These are phyloP conservation scores for Hypsizygus ulmarius DNA, from an alignment of 1,284 basidiomycete species.

Conservation along the genomic window DNA sequence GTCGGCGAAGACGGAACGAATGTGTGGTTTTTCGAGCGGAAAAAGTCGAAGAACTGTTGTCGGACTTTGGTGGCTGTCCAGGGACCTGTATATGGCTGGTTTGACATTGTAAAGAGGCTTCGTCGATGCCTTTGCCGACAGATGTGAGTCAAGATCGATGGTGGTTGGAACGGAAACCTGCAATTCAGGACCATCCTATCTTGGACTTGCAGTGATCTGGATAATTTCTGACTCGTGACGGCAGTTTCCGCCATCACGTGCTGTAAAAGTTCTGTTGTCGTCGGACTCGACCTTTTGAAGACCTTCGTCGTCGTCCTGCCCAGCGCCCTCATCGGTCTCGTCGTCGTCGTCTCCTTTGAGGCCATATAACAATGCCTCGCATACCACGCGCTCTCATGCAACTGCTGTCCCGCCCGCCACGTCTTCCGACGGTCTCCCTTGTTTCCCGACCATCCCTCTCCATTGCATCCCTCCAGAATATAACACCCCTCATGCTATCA, in stretches of 20 bases:
- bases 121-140: constrained; percentile 6
- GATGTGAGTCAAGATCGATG: constrained; percentile 18
- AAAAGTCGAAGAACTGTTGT: constrained; percentile 74
- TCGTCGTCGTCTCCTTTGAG: too few species aligned
- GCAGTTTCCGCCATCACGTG: constrained; percentile 19
- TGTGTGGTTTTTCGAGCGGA: constrained; percentile 77
- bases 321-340: too few species aligned
- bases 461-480: constrained; percentile 18
- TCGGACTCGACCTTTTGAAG: background rate
- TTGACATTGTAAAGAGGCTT: constrained; percentile 26
- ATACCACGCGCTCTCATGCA: constrained; percentile 27
- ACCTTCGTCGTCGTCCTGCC: background rate
- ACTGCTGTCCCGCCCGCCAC: constrained; percentile 26
- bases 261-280: constrained; percentile 6
- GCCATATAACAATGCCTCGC: constrained; percentile 26
- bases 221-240: constrained; percentile 20
- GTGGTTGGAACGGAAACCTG: constrained; percentile 21
- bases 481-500: constrained; percentile 17
- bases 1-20: constrained; percentile 94
- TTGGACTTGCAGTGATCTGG: constrained; percentile 4
- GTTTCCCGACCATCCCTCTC: constrained; percentile 16
- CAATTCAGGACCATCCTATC: constrained; percentile 16
- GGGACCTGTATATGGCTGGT: constrained; percentile 34
- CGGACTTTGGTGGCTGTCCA: constrained; percentile 76
- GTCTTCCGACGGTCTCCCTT: constrained; percentile 13